These are phyloP conservation scores for Agastache rugosa DNA, from an alignment of 257 asterid species.

Conservation along the genomic window DNA sequence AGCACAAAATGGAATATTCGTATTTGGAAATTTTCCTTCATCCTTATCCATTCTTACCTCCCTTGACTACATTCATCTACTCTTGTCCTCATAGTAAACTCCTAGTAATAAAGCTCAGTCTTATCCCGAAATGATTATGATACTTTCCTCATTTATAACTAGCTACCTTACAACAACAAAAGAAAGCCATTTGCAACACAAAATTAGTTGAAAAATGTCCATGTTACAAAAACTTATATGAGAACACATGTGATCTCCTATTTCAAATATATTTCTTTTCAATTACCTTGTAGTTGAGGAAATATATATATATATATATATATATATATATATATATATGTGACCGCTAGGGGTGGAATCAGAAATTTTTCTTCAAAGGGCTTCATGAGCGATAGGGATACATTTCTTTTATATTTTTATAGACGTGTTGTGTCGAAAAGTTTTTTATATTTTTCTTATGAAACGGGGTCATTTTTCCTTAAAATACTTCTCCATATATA, in stretches of 20 bases:
- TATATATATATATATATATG: no score
- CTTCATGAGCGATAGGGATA: no score
- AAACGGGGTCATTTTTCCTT: no score
- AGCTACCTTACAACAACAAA: neutral
- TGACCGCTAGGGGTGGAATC: no score
- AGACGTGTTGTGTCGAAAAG: no score
- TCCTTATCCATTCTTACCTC: constrained; percentile 41
- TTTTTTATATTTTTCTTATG: no score
- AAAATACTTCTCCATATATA: no score
- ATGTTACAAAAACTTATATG: neutral
- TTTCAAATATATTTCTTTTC: no score
- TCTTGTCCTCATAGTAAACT: constrained; percentile 32
- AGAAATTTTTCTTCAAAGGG: no score
- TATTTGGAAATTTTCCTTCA: neutral
- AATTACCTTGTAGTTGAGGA: no score
- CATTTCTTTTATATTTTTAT: no score
- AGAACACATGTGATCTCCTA: neutral
- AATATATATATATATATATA: no score
- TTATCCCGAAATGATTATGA: constrained; percentile 42
- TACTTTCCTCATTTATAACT: constrained; percentile 25
- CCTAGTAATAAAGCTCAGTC: constrained; percentile 22
- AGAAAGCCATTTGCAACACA: neutral
- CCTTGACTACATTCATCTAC: neutral
- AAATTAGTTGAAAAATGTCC: neutral
- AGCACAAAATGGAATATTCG: neutral